Percentiles rank a stretch among this genome's conserved stretches.
Conservation (phyloP, 768 basidiomycete genomes). For the Auricularia sp. region DNA sequence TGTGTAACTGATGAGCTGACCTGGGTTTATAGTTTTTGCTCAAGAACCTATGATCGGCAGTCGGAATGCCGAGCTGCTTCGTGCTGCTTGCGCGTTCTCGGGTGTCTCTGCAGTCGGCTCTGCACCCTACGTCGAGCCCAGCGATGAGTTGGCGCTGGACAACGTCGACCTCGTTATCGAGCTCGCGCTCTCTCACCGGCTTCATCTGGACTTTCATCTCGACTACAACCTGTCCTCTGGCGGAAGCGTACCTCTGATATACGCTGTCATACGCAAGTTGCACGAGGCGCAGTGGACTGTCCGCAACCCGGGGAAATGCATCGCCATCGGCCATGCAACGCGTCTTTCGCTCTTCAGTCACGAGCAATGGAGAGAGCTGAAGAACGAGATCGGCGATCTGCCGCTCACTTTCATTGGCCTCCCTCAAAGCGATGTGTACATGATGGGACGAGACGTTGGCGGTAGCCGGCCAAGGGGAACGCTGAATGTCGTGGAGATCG, state of each 20-base stretch:
- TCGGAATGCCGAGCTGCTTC: conserved; percentile 37
- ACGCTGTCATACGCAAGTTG: conserved; percentile 40
- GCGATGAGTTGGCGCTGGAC: conserved; percentile 33
- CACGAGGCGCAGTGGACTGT: conserved; percentile 21
- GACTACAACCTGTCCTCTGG: conserved; percentile 52
- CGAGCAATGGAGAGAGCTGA: conserved; percentile 36
- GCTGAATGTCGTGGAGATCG: conserved; percentile 38
- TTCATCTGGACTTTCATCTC: conserved; percentile 55
- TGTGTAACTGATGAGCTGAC: no score
- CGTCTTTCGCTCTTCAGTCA: conserved; percentile 42
- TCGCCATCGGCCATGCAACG: conserved; percentile 54
- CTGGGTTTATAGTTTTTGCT: conserved; percentile 38
- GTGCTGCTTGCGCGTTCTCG: conserved; percentile 24
- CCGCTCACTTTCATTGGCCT: conserved; percentile 47
- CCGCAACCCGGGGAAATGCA: conserved; percentile 24
- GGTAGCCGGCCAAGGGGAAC: conserved; percentile 35
- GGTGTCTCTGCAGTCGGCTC: conserved; percentile 48
- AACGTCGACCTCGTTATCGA: conserved; percentile 47
- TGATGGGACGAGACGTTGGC: conserved; percentile 46
- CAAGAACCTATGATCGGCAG: conserved; percentile 51
- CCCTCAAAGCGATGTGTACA: conserved; percentile 59
- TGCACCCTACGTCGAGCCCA: conserved; percentile 55
- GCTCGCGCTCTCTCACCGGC: conserved; percentile 28
- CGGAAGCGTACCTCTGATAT: conserved; percentile 40
- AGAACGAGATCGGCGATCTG: conserved; percentile 28